phyloP scores from a whole-genome alignment of 441 rosid genomes.

The Hypseocharis bilobata region DNA sequence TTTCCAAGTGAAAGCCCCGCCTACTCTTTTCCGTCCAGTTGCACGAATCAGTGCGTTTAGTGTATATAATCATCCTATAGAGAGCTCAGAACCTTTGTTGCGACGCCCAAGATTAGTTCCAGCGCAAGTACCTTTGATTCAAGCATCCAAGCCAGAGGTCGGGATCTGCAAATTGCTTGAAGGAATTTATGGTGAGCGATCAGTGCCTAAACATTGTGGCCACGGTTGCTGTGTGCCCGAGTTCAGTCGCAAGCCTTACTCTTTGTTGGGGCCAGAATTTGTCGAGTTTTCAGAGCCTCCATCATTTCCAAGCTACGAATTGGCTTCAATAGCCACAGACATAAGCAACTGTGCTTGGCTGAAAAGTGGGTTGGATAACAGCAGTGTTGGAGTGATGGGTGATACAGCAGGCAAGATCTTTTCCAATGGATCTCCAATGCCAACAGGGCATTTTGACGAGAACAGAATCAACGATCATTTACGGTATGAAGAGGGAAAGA shows the following conservation, averaged over 20 bases:
- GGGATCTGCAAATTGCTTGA: constrained; percentile 50
- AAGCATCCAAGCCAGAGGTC: constrained; percentile 39
- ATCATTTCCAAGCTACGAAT: constrained; percentile 55
- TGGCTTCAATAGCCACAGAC: constrained; percentile 75
- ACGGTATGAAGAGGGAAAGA: constrained; percentile 32
- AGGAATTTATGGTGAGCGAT: constrained; percentile 39
- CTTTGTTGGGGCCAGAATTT: constrained; percentile 77
- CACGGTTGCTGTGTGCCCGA: constrained; percentile 47
- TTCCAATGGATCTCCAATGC: constrained; percentile 35
- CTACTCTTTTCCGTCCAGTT: constrained; percentile 54
- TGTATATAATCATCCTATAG: constrained; percentile 29
- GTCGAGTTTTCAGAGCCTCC: constrained; percentile 58
- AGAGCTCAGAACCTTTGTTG: constrained; percentile 32
- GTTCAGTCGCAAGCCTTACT: constrained; percentile 19
- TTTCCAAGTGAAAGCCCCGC: constrained; percentile 32
- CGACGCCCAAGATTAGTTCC: constrained; percentile 29
- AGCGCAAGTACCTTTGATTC: constrained; percentile 27
- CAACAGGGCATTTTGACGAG: constrained; percentile 31
- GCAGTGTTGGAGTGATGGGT: constrained; percentile 36
- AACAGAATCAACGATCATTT: constrained; percentile 20
- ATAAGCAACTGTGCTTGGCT: constrained; percentile 80
- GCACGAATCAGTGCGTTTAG: constrained; percentile 60
- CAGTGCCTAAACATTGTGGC: constrained; percentile 65
- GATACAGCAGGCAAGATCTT: constrained; percentile 34
- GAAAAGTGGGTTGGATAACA: constrained; percentile 66